These are phyloP conservation scores for Heterobasidion parviporum DNA, from an alignment of 1,284 basidiomycete species.

Conservation along the genomic window DNA sequence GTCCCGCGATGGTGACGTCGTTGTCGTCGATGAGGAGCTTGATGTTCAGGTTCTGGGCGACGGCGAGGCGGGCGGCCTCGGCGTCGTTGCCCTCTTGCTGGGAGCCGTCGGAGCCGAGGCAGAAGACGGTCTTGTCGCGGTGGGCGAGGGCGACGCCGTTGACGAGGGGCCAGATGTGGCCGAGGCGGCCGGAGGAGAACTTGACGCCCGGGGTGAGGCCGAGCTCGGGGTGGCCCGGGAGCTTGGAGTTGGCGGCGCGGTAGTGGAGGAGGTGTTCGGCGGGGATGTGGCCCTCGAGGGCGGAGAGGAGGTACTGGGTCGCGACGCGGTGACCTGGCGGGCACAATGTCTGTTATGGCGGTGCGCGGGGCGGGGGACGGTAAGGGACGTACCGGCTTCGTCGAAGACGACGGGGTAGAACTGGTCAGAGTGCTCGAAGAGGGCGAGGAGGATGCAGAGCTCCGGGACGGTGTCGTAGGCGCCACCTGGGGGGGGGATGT, in stretches of 20 bases:
- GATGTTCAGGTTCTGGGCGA: constrained; percentile 72
- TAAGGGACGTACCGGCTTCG: constrained; percentile 52
- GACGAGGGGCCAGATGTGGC: constrained; percentile 77
- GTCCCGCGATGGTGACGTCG: constrained; percentile 81
- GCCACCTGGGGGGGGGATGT: constrained; percentile 41
- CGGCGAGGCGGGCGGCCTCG: constrained; percentile 78
- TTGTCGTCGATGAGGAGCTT: constrained; percentile 85
- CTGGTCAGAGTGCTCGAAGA: constrained; percentile 59
- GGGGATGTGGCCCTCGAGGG: constrained; percentile 63
- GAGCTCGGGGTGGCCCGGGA: constrained; percentile 81
- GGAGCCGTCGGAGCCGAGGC: constrained; percentile 80
- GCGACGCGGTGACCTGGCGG: constrained; percentile 74
- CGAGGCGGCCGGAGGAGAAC: constrained; percentile 80
- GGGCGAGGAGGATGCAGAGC: constrained; percentile 63
- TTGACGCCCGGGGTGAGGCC: constrained; percentile 81
- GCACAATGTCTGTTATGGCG: not conserved
- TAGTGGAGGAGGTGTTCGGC: constrained; percentile 75
- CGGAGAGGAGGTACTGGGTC: constrained; percentile 76
- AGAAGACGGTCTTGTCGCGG: constrained; percentile 67
- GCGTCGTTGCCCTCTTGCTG: constrained; percentile 88
- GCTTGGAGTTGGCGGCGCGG: constrained; percentile 75
- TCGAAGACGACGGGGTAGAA: constrained; percentile 66
- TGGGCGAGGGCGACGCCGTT: constrained; percentile 79
- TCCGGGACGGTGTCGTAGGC: constrained; percentile 83
- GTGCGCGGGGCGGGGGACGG: not conserved